Evolutionary conservation across 768 basidiomycete species (phyloP).

Genomic region (Amanita thiersii): DNA sequence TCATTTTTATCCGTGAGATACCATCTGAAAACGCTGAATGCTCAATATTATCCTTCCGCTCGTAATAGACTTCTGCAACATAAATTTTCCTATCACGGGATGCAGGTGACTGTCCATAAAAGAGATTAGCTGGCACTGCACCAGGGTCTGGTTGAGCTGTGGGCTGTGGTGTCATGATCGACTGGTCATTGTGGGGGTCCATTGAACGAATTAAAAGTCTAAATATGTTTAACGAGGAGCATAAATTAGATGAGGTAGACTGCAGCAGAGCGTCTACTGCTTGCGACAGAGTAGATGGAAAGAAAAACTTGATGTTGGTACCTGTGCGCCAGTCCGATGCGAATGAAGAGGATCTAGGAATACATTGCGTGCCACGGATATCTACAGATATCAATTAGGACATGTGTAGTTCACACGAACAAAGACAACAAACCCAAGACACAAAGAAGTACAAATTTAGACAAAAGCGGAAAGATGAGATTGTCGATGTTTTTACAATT

Average conservation of each 20-base stretch:
- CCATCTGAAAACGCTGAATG: constrained; percentile 9
- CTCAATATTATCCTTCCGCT: neutral
- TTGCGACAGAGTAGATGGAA: constrained; percentile 1
- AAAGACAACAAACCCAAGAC: constrained; percentile 42
- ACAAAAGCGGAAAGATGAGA: constrained; percentile 30
- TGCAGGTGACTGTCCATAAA: constrained; percentile 1
- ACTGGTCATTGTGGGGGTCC: constrained; percentile 9
- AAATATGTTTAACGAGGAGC: constrained; percentile 16
- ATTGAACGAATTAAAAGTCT: constrained; percentile 17
- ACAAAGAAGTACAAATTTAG: constrained; percentile 48
- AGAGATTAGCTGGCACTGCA: neutral
- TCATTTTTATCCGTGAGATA: constrained; percentile 5
- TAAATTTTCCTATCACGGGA: neutral
- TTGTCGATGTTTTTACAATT: constrained; percentile 44
- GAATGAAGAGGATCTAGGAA: constrained; percentile 1
- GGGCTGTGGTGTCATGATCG: neutral
- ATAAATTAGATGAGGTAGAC: constrained; percentile 6
- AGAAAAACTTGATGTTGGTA: neutral
- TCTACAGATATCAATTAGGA: constrained; percentile 24
- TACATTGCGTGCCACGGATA: constrained; percentile 41
- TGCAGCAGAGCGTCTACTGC: constrained; percentile 4
- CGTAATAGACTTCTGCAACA: neutral
- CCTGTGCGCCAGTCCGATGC: constrained; percentile 2
- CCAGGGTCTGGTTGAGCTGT: neutral
- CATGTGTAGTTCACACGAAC: neutral